These are phyloP conservation scores for Fusarium compactum DNA, from an alignment of 2,329 filamentous ascomycete genomes.

Conservation along the genomic window DNA sequence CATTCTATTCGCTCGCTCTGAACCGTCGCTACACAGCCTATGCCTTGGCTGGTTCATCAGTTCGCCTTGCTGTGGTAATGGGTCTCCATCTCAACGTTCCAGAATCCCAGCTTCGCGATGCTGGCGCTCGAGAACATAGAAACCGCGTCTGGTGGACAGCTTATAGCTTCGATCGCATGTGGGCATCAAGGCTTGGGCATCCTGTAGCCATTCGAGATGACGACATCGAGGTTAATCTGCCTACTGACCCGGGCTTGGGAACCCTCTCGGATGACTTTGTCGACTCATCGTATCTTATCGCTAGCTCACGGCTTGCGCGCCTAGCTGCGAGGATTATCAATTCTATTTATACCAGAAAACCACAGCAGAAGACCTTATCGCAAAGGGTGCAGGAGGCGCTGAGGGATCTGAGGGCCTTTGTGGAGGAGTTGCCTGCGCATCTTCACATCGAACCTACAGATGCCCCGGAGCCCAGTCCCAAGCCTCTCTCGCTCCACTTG, in stretches of 20 bases:
- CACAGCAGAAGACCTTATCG: conserved; percentile 48
- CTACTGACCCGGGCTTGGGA: conserved; percentile 51
- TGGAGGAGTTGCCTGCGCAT: conserved; percentile 48
- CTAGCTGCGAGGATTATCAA: conserved; percentile 47
- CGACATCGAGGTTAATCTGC: conserved; percentile 60
- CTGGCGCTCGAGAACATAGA: conserved; percentile 54
- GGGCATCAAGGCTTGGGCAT: conserved; percentile 61
- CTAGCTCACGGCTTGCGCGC: conserved; percentile 55
- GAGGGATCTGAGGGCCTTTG: conserved; percentile 49
- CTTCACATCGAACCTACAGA: conserved; percentile 49
- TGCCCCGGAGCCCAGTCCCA: conserved; percentile 40
- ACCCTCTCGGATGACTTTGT: conserved; percentile 48
- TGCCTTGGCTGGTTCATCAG: conserved; percentile 57
- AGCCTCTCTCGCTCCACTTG: conserved; percentile 51
- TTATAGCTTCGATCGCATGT: conserved; percentile 60
- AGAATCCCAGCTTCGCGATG: conserved; percentile 55
- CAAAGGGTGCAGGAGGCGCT: conserved; percentile 51
- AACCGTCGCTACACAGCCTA: conserved; percentile 61
- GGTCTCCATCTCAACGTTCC: conserved; percentile 57
- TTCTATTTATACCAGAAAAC: conserved; percentile 51
- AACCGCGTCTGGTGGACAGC: conserved; percentile 59
- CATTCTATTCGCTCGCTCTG: conserved; percentile 58
- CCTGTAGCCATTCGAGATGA: conserved; percentile 62
- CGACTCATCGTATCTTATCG: conserved; percentile 50
- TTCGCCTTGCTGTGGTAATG: conserved; percentile 58